Base-by-base conservation (phyloP, 129 eudicot genomes). In the Ambrosia artemisiifolia region DNA sequence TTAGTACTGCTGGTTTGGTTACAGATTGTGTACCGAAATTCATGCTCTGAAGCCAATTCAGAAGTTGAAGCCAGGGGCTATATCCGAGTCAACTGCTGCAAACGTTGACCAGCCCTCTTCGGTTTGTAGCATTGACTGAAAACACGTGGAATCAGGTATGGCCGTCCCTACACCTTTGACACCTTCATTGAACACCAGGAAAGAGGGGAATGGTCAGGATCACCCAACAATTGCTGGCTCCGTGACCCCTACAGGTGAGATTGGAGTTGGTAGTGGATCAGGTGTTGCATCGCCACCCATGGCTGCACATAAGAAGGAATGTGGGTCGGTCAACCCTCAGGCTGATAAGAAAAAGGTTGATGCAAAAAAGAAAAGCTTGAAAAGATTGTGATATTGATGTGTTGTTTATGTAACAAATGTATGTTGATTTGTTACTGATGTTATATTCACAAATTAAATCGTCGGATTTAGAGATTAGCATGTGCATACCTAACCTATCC, bases 301-400 rank as follows among this genome's bases (percentile, higher is more conserved):
- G 72, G 38, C n/a, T 28, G 67, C 60, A 40, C 83, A 75, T 34
- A 90, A 84, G 86, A 94, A 89, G 83, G 95, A 87, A 62, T 77
- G 75, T 0, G 87, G 88, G 35, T 55, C 81, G 69, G 48, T 51
- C 16, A 93, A 90, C 69, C 86, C 72, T 63, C 94, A 79, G 11
- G 81, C 79, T 0, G 97, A 86, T 81, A 92, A 88, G 74, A 88
- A 81, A 91, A 92, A 87, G 87, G 87, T 88, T 5, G 98, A 92
- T 71, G 98, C 96, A 3, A 85, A 94, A 80, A 92, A 92, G 89
- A 88, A 88, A 69, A 92, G 96, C 86, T 80, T 92, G 83, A 92
- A 86, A 82, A 86, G 98, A 88, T 75, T 92, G 71, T 89, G 19
- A 63, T 63, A 2, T 34, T 72, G 24, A 70, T 64, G 78, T 64